A percentile compares a stretch with the other conserved stretches of the same genome.
Evolutionary conservation across 352 stramenopile species (phyloP).

Genomic region (Phytophthora pistaciae): DNA sequence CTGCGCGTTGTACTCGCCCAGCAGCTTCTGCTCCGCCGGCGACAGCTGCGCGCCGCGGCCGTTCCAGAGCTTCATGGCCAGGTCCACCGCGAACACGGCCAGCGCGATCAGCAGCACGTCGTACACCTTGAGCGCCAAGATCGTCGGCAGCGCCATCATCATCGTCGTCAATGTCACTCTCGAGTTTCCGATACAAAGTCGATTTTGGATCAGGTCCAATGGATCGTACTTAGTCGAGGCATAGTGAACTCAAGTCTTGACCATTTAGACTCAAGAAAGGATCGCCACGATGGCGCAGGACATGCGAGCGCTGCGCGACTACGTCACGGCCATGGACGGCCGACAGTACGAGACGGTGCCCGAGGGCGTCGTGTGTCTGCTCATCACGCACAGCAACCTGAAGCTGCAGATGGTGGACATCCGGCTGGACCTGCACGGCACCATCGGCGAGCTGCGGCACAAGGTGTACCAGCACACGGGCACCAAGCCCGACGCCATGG

Average conservation of each 20-base stretch:
- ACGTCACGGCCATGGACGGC: constrained; percentile 89
- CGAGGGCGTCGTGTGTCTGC: constrained; percentile 92
- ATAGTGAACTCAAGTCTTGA: not conserved
- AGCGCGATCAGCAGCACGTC: constrained; percentile 78
- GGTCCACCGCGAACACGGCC: constrained; percentile 62
- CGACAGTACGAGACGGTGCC: constrained; percentile 88
- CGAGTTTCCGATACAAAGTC: not conserved
- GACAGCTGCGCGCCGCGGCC: constrained; percentile 60
- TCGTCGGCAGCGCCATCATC: constrained; percentile 45
- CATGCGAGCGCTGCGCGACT: constrained; percentile 74
- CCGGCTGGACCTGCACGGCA: constrained; percentile 94
- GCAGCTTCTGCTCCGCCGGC: constrained; percentile 58
- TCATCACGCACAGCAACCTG: constrained; percentile 99
- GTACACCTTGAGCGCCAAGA: constrained; percentile 68
- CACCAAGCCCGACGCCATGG: constrained; percentile 93
- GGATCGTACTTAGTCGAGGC: constrained; percentile 38
- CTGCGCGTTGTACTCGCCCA: constrained; percentile 81
- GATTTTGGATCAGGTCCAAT: constrained; percentile 3
- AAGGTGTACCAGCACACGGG: constrained; percentile 97
- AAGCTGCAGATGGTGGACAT: constrained; percentile 97
- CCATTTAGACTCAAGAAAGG: constrained; percentile 2
- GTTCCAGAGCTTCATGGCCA: constrained; percentile 65
- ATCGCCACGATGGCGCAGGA: constrained; percentile 68
- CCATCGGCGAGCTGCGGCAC: constrained; percentile 89
- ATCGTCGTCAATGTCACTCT: constrained; percentile 7